Evolutionary conservation across 305 asterid genomes (phyloP).

Genomic region (Fraxinus xanthoxyloides): DNA sequence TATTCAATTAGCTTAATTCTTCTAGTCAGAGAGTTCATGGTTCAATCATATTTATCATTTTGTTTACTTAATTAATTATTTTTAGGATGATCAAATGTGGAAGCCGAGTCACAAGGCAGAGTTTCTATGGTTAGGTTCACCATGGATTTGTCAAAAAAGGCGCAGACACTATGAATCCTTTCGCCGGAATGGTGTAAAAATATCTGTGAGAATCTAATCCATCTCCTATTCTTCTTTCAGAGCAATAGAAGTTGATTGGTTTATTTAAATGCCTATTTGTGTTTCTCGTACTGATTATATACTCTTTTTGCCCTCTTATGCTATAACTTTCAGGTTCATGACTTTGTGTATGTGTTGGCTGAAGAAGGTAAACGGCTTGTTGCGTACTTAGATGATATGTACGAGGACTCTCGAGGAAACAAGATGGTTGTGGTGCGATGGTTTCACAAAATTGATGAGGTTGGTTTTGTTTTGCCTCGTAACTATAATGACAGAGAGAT

Average conservation of each 20-base stretch:
- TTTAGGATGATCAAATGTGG: slow-evolving; percentile 31
- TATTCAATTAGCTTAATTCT: background rate
- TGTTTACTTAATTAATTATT: background rate
- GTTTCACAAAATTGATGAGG: slow-evolving; percentile 97
- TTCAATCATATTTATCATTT: background rate
- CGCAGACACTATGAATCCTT: slow-evolving; percentile 64
- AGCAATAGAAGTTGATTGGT: background rate
- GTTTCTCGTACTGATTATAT: background rate
- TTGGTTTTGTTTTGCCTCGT: slow-evolving; percentile 81
- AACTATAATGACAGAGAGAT: slow-evolving; percentile 85
- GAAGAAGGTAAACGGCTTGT: slow-evolving; percentile 73
- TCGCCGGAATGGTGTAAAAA: slow-evolving; percentile 61
- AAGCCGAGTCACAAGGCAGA: slow-evolving; percentile 27
- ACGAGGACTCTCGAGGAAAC: slow-evolving; percentile 77
- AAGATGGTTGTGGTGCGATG: slow-evolving; percentile 91
- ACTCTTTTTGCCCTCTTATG: background rate
- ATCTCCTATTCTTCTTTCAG: background rate
- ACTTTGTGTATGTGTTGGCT: slow-evolving; percentile 75
- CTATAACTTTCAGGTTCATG: slow-evolving; percentile 50
- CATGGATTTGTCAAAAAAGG: slow-evolving; percentile 65
- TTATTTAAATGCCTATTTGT: background rate
- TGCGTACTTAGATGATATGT: slow-evolving; percentile 84
- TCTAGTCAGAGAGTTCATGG: background rate
- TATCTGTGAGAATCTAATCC: slow-evolving; percentile 53
- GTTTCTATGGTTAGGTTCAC: slow-evolving; percentile 63